Percentiles rank a stretch among this genome's conserved stretches.
Evolutionary conservation across 371 early-diverging fungal genomes (phyloP).

Genomic region (Funneliformis caledonium): DNA sequence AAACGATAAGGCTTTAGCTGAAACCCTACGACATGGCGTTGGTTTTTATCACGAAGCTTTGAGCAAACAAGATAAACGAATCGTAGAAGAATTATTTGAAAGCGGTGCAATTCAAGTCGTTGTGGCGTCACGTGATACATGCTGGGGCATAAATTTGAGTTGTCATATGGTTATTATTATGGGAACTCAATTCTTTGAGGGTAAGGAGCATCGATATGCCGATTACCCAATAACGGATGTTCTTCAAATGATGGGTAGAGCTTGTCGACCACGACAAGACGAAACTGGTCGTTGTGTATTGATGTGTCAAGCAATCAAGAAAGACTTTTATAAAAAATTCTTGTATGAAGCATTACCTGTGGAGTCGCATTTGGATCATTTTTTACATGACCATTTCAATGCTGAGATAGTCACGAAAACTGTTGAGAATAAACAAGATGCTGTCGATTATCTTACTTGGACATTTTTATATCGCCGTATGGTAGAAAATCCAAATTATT

Average conservation of each 20-base stretch:
- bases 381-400: constrained; percentile 94
- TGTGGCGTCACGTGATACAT: constrained; percentile 87
- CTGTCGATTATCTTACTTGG: constrained; percentile 98
- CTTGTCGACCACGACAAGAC: constrained; percentile 70
- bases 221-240: constrained; percentile 95
- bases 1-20: constrained; percentile 73
- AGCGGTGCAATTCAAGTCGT: constrained; percentile 85
- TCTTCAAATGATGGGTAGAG: constrained; percentile 96
- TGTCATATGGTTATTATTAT: constrained; percentile 90
- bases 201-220: constrained; percentile 91
- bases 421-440: constrained; percentile 96
- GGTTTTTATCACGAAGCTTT: constrained; percentile 93
- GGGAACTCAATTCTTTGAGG: constrained; percentile 95
- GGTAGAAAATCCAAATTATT: constrained; percentile 96
- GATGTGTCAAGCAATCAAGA: constrained; percentile 93
- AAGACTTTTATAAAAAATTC: constrained; percentile 96
- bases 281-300: constrained; percentile 84
- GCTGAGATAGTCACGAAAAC: constrained; percentile 94
- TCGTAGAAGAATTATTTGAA: constrained; percentile 80
- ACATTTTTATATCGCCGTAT: constrained; percentile 95
- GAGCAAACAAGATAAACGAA: constrained; percentile 67
- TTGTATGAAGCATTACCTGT: constrained; percentile 93
- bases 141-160: constrained; percentile 85
- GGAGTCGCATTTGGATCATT: constrained; percentile 90
- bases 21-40: constrained; percentile 80